Percentiles rank a stretch among this genome's conserved stretches.
phyloP scores from a whole-genome alignment of 2,329 filamentous ascomycete genomes.

The Colletotrichum ledebouriae region DNA sequence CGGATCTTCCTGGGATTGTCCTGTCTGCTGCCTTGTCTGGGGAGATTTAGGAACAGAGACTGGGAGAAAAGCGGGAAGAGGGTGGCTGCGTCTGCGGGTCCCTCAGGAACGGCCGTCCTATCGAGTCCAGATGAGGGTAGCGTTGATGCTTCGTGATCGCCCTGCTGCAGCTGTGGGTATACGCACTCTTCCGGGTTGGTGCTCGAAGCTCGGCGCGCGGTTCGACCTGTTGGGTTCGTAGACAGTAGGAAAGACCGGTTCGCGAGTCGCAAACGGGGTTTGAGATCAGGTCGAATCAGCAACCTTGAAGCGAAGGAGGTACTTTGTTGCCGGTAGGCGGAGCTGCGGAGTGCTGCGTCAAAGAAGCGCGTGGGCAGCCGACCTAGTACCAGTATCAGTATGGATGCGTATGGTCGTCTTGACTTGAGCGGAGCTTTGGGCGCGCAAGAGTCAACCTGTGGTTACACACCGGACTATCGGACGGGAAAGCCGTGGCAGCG shows the following conservation, averaged over 20 bases:
- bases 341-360: conserved; percentile 39
- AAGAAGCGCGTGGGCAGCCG: conserved; percentile 32
- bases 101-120: conserved; percentile 47
- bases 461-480: conserved; percentile 43
- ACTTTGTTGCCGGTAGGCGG: conserved; percentile 33
- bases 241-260: conserved; percentile 22
- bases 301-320: conserved; percentile 23
- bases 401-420: conserved; percentile 22
- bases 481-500: conserved; percentile 40
- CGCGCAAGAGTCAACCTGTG: conserved; percentile 32
- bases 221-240: conserved; percentile 26
- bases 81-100: conserved; percentile 55
- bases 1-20: conserved; percentile 46
- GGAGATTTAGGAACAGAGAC: conserved; percentile 45
- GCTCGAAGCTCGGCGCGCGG: conserved; percentile 35
- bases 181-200: conserved; percentile 40
- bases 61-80: conserved; percentile 46
- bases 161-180: conserved; percentile 43
- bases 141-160: conserved; percentile 42
- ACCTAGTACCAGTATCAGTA: conserved; percentile 33
- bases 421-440: conserved; percentile 38
- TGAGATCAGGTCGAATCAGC: conserved; percentile 40
- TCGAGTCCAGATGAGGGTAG: conserved; percentile 36
- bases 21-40: conserved; percentile 48
- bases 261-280: conserved; percentile 30